Base-by-base conservation (phyloP, 176 grass and related monocot species). In the Rhynchospora breviuscula region DNA sequence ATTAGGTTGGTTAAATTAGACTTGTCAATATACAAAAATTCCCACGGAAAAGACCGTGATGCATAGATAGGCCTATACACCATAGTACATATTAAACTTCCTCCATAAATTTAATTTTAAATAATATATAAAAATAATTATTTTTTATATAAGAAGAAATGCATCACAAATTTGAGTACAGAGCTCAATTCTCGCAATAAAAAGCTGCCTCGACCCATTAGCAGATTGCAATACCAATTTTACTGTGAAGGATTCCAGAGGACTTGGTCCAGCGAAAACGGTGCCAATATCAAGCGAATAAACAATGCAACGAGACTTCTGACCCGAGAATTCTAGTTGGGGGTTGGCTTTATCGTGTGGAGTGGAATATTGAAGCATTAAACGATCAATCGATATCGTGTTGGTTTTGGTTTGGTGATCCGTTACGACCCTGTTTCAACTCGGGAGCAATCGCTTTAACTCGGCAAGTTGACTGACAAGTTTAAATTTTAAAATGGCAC, bases 391-490 rank as follows among this genome's bases (percentile, higher is more conserved):
- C 22, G 67, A 67, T 62, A 82, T 67, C 0, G 8, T 44, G 17
- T 53, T 63, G 79, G 26, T 52, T 80, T 80, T 19, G 17, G 58
- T 43, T 80, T 62, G 78, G 52, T 80, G 78, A 80, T 62, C 78
- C 18, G 58, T 19, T 79, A 3, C 53, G 15, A 17, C 2, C 12
- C 29, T 10, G 22, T 17, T 18, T 29, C 5, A 77, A 51, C 51
- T 44, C 4, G 5, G 4, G 35, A 6, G 7, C 35, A 12, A 11
- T 33, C 29, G 12, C 7, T 70, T n/a, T 14, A 15, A 13, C 48
- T 2, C 19, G 15, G 46, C 46, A 74, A 74, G 5, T 47, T 52
- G 70, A 46, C 46, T 19, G 45, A 74, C 10, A 26, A 25, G 52
- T 70, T n/a, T 70, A 2, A 69, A 46, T 19, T 0, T 15, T 43